Conservation (phyloP, 352 stramenopile genomes). For the Phytophthora fragariae region DNA sequence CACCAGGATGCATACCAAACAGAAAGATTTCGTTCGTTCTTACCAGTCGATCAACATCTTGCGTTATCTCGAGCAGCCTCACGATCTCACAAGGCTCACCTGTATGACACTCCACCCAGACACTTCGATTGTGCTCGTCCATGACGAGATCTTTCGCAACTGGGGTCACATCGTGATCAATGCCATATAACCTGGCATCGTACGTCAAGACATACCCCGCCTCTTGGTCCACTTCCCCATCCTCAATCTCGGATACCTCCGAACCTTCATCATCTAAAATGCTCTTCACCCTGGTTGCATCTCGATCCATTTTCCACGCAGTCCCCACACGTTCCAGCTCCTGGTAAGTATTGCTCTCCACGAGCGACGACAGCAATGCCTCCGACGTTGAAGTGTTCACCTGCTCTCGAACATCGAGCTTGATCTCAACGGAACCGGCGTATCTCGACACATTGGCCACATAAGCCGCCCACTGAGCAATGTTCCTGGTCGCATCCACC, state of each 20-base stretch:
- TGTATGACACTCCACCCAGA: constrained; percentile 74
- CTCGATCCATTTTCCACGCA: constrained; percentile 36
- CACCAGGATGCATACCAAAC: background rate
- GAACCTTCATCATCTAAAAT: constrained; percentile 7
- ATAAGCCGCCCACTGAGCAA: constrained; percentile 73
- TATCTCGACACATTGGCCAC: constrained; percentile 79
- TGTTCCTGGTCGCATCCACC: constrained; percentile 59
- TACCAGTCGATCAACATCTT: constrained; percentile 68
- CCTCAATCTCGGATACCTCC: constrained; percentile 20
- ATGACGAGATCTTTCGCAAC: constrained; percentile 57
- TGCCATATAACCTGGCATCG: constrained; percentile 72
- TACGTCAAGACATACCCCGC: constrained; percentile 75
- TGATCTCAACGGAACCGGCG: constrained; percentile 67
- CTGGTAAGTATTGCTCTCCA: constrained; percentile 35
- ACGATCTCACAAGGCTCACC: constrained; percentile 52
- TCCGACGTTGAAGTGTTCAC: constrained; percentile 48
- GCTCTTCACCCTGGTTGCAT: constrained; percentile 20
- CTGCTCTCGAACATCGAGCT: constrained; percentile 57
- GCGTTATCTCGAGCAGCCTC: constrained; percentile 74
- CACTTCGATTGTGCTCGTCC: constrained; percentile 76
- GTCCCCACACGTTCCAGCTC: constrained; percentile 37
- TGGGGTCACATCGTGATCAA: constrained; percentile 51
- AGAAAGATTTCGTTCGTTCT: background rate
- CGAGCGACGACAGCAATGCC: background rate
- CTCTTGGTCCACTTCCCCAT: constrained; percentile 36